phyloP scores from a whole-genome alignment of 1,139 yeast species.

The Pneumocystis sp. region DNA sequence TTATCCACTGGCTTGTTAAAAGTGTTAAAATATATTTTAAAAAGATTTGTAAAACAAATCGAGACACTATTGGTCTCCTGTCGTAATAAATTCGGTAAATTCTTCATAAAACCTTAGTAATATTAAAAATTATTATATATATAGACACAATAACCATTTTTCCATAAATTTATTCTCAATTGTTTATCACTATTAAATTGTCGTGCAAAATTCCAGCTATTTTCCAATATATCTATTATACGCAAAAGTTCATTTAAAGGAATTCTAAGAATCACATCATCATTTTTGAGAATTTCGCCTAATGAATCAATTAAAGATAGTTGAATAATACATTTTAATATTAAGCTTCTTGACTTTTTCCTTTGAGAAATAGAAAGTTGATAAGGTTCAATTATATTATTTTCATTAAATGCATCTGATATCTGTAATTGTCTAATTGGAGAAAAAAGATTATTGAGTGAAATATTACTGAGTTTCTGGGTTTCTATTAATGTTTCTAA shows the following conservation, averaged over 20 bases:
- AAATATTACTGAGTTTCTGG: not conserved
- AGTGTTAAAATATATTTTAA: conserved; percentile 62
- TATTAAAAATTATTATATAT: not conserved
- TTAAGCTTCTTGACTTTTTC: conserved; percentile 60
- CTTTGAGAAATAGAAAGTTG: conserved; percentile 17
- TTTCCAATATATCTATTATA: conserved; percentile 44
- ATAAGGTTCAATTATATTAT: not conserved
- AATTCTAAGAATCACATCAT: conserved; percentile 49
- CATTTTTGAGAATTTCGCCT: conserved; percentile 59
- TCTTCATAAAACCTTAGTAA: conserved; percentile 70
- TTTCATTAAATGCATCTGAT: not conserved
- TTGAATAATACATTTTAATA: conserved; percentile 83
- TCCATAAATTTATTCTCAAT: conserved; percentile 70
- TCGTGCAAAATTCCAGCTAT: conserved; percentile 69
- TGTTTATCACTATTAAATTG: conserved; percentile 81
- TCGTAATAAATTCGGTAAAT: conserved; percentile 75
- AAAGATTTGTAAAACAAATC: conserved; percentile 65
- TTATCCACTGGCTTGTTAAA: conserved; percentile 25
- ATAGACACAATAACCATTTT: conserved; percentile 19
- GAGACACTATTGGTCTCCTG: conserved; percentile 89
- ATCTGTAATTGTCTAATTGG: not conserved
- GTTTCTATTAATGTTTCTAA: not conserved
- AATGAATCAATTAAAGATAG: conserved; percentile 74
- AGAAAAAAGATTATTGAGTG: not conserved
- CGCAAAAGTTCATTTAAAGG: conserved; percentile 51